A percentile compares a stretch with the other conserved stretches of the same genome.
Conservation (phyloP, 106 monocot genomes). For the Platanthera guangdongensis region DNA sequence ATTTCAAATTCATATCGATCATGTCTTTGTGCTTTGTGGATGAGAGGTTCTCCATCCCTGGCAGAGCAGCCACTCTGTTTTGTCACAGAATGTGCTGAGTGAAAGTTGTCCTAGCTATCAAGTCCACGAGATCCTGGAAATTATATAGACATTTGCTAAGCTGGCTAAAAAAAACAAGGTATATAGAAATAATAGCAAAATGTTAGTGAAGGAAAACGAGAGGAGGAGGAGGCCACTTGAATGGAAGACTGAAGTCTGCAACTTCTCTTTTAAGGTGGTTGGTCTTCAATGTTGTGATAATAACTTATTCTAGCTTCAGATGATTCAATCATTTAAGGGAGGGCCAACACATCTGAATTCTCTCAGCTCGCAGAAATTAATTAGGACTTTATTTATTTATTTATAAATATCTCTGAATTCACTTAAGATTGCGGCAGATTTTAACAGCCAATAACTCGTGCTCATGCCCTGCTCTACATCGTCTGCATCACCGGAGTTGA, state of each 20-base stretch:
- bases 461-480: too few species aligned
- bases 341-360: background rate
- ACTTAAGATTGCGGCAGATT: too few species aligned
- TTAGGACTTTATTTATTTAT: too few species aligned
- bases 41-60: conserved; percentile 64
- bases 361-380: background rate
- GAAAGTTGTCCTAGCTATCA: too few species aligned
- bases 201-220: background rate
- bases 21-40: conserved; percentile 66
- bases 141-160: too few species aligned
- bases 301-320: background rate
- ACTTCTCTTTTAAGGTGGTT: background rate
- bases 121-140: too few species aligned
- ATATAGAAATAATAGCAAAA: background rate
- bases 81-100: too few species aligned
- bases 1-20: conserved; percentile 58
- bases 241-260: background rate
- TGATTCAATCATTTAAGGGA: too few species aligned
- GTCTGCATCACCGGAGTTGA: too few species aligned
- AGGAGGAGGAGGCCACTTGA: background rate
- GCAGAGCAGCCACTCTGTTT: conserved; percentile 46
- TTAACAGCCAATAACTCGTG: too few species aligned
- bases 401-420: too few species aligned
- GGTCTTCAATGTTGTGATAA: background rate
- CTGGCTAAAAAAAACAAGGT: too few species aligned